A percentile compares a stretch with the other conserved stretches of the same genome.
Evolutionary conservation across 768 basidiomycete species (phyloP).

Genomic region (Pleurotus giganteus): DNA sequence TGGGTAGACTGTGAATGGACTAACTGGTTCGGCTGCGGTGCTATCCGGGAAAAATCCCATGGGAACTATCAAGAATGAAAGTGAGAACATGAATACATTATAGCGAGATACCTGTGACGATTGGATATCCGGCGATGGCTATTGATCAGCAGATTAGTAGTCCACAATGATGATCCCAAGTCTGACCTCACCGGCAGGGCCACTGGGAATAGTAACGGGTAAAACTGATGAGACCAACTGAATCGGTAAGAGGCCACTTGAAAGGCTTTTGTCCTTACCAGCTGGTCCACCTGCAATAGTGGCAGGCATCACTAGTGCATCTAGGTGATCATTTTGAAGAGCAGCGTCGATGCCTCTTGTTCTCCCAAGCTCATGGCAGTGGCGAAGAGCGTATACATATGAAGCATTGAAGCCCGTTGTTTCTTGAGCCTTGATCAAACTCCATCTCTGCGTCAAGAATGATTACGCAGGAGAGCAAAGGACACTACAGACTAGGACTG

Average conservation of each 20-base stretch:
- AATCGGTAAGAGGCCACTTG: too few relatives aligned
- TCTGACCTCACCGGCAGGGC: conserved; percentile 22
- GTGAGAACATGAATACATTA: neutral
- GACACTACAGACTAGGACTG: conserved; percentile 34
- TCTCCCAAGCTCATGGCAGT: conserved; percentile 45
- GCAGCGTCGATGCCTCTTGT: conserved; percentile 54
- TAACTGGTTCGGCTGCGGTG: conserved; percentile 35
- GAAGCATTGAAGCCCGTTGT: conserved; percentile 40
- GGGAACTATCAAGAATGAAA: conserved; percentile 38
- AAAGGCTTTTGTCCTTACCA: conserved; percentile 28
- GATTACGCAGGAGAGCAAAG: neutral
- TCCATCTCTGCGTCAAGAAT: conserved; percentile 13
- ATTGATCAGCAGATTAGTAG: conserved; percentile 12
- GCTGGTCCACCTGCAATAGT: conserved; percentile 36
- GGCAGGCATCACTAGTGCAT: conserved; percentile 52
- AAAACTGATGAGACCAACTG: conserved; percentile 52
- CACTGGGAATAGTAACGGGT: conserved; percentile 39
- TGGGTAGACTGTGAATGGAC: conserved; percentile 43
- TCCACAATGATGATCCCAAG: too few relatives aligned
- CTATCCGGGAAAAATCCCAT: conserved; percentile 57
- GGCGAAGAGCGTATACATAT: conserved; percentile 43
- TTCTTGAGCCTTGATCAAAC: conserved; percentile 36
- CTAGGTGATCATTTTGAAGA: conserved; percentile 41
- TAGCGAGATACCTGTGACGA: conserved; percentile 49
- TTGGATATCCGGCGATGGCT: conserved; percentile 66